A percentile compares a stretch with the other conserved stretches of the same genome.
Evolutionary conservation across 177 flowering plant genomes (phyloP).

Genomic region (Tripterygium wilfordii): DNA sequence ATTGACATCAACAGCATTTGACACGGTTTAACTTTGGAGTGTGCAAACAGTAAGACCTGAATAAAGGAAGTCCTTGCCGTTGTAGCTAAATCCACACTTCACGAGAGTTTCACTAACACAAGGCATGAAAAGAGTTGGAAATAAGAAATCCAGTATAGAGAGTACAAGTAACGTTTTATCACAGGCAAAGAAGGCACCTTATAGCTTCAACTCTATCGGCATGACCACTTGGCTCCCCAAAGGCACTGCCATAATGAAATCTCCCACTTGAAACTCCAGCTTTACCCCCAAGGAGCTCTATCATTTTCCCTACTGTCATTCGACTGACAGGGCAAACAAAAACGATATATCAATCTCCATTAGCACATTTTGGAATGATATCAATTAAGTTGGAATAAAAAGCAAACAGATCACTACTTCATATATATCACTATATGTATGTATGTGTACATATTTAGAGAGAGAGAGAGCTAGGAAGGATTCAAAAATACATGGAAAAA

Average conservation of each 20-base stretch:
- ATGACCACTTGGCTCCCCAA: slow-evolving; percentile 98
- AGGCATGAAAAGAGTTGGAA: slow-evolving; percentile 5
- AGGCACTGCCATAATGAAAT: slow-evolving; percentile 99
- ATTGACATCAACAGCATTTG: too few species aligned
- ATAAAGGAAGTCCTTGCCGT: slow-evolving; percentile 86
- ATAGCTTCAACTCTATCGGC: slow-evolving; percentile 90
- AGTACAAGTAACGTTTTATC: not conserved
- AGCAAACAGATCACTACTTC: too few species aligned
- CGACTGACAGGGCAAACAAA: slow-evolving; percentile 52
- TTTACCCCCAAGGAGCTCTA: slow-evolving; percentile 96
- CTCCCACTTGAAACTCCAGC: slow-evolving; percentile 95
- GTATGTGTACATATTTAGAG: too few species aligned
- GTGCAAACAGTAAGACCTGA: slow-evolving; percentile 50
- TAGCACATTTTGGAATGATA: too few species aligned
- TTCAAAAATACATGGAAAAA: too few species aligned
- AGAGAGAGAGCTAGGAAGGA: too few species aligned
- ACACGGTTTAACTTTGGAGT: too few species aligned
- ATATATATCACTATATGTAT: too few species aligned
- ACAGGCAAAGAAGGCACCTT: slow-evolving; percentile 41
- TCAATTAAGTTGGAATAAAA: too few species aligned
- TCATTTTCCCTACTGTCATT: slow-evolving; percentile 99
- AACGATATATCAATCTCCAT: too few species aligned
- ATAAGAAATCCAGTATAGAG: not conserved
- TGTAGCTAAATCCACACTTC: slow-evolving; percentile 86
- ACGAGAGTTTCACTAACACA: slow-evolving; percentile 79